Conservation (phyloP, 345 rosid genomes). For the Tarenaya hassleriana region DNA sequence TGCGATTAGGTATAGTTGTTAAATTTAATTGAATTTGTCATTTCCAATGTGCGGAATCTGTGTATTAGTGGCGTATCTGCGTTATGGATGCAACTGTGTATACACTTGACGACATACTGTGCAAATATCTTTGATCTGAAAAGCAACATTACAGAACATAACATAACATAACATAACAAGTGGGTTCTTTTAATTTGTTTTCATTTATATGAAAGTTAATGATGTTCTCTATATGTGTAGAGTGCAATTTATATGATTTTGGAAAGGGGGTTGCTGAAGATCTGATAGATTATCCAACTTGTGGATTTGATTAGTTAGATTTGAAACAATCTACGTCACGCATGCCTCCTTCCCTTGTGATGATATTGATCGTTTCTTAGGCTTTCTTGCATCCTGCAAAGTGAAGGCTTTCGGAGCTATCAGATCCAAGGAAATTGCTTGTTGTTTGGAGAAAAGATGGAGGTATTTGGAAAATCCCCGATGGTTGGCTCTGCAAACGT, state of each 20-base stretch:
- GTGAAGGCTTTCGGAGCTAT: constrained; percentile 9
- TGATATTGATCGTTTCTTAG: constrained; percentile 4
- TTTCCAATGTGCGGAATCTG: not conserved
- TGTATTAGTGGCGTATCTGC: not conserved
- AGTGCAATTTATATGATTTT: constrained; percentile 11
- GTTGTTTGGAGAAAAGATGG: constrained; percentile 38
- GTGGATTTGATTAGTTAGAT: too few relatives aligned
- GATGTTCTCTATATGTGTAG: not conserved
- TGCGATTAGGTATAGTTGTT: not conserved
- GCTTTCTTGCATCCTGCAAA: constrained; percentile 9
- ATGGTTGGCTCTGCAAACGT: constrained; percentile 56
- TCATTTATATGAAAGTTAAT: too few relatives aligned
- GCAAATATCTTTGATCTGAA: not conserved
- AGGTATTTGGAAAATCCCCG: constrained; percentile 59
- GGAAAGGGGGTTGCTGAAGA: not conserved
- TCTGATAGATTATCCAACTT: not conserved
- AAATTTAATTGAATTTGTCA: not conserved
- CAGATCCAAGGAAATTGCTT: not conserved
- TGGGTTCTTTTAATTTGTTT: too few relatives aligned
- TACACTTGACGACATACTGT: not conserved
- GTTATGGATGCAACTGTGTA: not conserved
- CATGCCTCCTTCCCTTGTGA: not conserved
- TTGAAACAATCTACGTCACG: not conserved
- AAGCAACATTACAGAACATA: too few relatives aligned
- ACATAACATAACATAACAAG: too few relatives aligned